These are phyloP conservation scores for Neurospora sp. DNA, from an alignment of 2,329 filamentous ascomycete species.

Conservation along the genomic window DNA sequence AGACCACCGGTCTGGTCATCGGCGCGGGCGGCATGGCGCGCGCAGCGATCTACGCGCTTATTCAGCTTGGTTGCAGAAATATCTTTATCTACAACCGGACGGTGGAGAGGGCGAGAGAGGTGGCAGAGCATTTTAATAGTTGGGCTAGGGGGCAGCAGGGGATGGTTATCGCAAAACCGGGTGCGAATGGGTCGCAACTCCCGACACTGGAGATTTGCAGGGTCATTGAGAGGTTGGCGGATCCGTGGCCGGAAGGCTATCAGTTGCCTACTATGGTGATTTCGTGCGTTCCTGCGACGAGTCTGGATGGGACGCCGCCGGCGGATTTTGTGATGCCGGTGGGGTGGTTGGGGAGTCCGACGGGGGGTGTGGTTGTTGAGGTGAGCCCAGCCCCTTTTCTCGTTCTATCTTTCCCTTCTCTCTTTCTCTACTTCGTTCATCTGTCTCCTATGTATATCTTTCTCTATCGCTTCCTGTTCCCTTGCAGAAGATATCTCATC, in stretches of 20 bases:
- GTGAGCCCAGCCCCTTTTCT: conserved; percentile 19
- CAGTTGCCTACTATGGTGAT: conserved; percentile 61
- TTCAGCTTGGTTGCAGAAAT: conserved; percentile 62
- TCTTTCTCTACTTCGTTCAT: too few relatives aligned
- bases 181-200: background rate
- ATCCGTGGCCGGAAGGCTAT: conserved; percentile 53
- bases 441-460: too few relatives aligned
- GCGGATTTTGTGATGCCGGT: conserved; percentile 61
- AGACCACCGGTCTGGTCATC: conserved; percentile 46
- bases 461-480: too few relatives aligned
- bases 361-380: conserved; percentile 64
- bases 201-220: conserved; percentile 29
- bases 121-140: conserved; percentile 59
- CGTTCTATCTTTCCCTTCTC: too few relatives aligned
- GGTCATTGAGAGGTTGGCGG: conserved; percentile 47
- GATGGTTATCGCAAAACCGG: background rate
- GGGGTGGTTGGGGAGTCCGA: conserved; percentile 60
- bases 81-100: conserved; percentile 67
- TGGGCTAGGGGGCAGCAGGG: conserved; percentile 27
- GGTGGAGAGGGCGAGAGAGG: conserved; percentile 44
- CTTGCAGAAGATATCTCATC: too few relatives aligned
- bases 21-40: conserved; percentile 64
- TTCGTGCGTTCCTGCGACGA: conserved; percentile 60
- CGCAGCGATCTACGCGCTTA: conserved; percentile 63
- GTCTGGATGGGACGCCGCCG: conserved; percentile 47